These are phyloP conservation scores for Backusella parvicylindrica DNA, from an alignment of 192 early-diverging fungal genomes.

Conservation along the genomic window DNA sequence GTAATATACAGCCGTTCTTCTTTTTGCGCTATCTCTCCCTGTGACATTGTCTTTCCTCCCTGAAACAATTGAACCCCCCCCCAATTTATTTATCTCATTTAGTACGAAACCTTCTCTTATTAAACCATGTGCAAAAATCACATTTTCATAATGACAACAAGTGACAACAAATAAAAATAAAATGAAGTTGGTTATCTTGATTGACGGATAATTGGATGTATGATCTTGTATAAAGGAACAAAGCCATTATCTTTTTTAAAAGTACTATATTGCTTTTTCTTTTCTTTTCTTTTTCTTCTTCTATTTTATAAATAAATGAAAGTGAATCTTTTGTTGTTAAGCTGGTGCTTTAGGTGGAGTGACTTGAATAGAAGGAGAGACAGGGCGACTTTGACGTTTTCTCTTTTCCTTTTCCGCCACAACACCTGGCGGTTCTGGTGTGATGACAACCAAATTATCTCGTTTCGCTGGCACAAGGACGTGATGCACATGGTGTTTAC, in stretches of 20 bases:
- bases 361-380: conserved; percentile 10
- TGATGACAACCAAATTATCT: conserved; percentile 28
- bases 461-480: conserved; percentile 8
- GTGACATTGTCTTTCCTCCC: too few species aligned
- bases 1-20: too few species aligned
- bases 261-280: not conserved
- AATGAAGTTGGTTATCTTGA: not conserved
- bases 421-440: conserved; percentile 28
- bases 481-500: conserved; percentile 34
- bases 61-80: too few species aligned
- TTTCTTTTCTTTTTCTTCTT: not conserved
- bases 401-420: conserved; percentile 38
- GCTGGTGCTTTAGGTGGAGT: not conserved
- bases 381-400: conserved; percentile 21
- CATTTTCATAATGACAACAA: not conserved
- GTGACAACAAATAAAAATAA: not conserved
- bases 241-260: too few species aligned
- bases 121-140: too few species aligned
- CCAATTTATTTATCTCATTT: too few species aligned
- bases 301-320: not conserved
- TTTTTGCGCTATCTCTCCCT: too few species aligned
- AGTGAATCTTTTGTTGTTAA: not conserved
- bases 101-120: not conserved
- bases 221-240: too few species aligned
- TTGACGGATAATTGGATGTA: not conserved